Percentiles rank a stretch among this genome's conserved stretches.
phyloP scores from a whole-genome alignment of 495 filamentous ascomycete species.

The Niebla homalea region DNA sequence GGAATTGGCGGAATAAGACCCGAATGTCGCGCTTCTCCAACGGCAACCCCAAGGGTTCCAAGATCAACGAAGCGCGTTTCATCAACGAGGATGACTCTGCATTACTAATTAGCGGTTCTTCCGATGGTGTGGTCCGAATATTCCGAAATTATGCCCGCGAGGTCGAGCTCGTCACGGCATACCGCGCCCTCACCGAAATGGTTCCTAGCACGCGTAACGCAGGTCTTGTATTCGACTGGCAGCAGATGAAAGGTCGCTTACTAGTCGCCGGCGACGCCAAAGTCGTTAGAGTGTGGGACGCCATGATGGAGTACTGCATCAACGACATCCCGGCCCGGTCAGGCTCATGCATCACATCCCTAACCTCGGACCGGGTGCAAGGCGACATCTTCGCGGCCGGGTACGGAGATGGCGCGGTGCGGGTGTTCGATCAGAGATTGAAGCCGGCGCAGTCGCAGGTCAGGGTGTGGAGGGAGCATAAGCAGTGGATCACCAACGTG shows the following conservation, averaged over 20 bases:
- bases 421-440: conserved; percentile 83
- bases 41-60: conserved; percentile 78
- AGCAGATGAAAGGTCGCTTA: conserved; percentile 88
- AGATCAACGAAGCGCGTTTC: conserved; percentile 86
- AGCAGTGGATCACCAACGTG: conserved; percentile 85
- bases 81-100: conserved; percentile 98
- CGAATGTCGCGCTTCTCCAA: conserved; percentile 81
- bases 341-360: conserved; percentile 83
- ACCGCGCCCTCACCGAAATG: conserved; percentile 83
- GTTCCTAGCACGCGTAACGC: conserved; percentile 86
- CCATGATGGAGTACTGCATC: conserved; percentile 81
- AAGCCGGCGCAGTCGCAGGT: conserved; percentile 78
- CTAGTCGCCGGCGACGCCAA: conserved; percentile 93
- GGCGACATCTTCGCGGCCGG: conserved; percentile 92
- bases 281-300: conserved; percentile 92
- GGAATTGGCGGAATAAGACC: conserved; percentile 73
- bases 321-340: conserved; percentile 91
- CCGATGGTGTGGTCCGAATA: conserved; percentile 86
- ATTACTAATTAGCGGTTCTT: conserved; percentile 84
- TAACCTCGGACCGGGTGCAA: conserved; percentile 94
- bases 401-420: conserved; percentile 91
- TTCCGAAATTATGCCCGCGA: conserved; percentile 73
- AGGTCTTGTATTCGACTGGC: conserved; percentile 94
- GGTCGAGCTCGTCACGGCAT: conserved; percentile 80
- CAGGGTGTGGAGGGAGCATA: conserved; percentile 89